phyloP scores from a whole-genome alignment of 148 eudicot species.

The Silene conica region DNA sequence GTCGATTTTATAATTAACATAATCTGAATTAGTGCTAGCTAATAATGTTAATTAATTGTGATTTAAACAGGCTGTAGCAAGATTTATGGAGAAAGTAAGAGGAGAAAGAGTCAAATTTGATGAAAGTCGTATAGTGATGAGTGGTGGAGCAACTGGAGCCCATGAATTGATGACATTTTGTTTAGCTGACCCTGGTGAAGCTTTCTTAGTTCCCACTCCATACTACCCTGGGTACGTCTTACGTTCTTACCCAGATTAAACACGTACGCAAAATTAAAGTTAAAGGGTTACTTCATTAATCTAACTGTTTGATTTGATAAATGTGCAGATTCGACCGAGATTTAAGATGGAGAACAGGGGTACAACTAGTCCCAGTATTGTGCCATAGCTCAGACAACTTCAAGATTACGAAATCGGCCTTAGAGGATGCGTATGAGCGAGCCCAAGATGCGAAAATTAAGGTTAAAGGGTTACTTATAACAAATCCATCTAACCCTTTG shows the following conservation, averaged over 20 bases:
- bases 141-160: conserved; percentile 59
- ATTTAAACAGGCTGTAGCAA: conserved; percentile 35
- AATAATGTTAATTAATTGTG: not conserved
- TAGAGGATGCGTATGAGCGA: conserved; percentile 38
- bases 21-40: not conserved
- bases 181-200: conserved; percentile 48
- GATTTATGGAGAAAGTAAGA: conserved; percentile 50
- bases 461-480: conserved; percentile 44
- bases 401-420: conserved; percentile 32
- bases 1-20: too few species aligned
- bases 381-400: conserved; percentile 40
- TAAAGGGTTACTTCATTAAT: too few species aligned
- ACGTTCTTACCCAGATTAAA: not conserved
- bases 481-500: conserved; percentile 52
- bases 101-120: conserved; percentile 40
- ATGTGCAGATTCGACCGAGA: conserved; percentile 49
- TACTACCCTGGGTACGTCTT: conserved; percentile 43
- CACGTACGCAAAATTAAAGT: too few species aligned
- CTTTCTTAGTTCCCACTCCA: conserved; percentile 49
- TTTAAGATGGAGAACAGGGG: conserved; percentile 51
- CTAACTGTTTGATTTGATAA: not conserved
- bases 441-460: conserved; percentile 32
- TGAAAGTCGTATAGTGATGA: conserved; percentile 42
- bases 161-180: conserved; percentile 46
- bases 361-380: conserved; percentile 36